Evolutionary conservation across 129 eudicot genomes (phyloP).

Genomic region (Pseudognaphalium luteoalbum): DNA sequence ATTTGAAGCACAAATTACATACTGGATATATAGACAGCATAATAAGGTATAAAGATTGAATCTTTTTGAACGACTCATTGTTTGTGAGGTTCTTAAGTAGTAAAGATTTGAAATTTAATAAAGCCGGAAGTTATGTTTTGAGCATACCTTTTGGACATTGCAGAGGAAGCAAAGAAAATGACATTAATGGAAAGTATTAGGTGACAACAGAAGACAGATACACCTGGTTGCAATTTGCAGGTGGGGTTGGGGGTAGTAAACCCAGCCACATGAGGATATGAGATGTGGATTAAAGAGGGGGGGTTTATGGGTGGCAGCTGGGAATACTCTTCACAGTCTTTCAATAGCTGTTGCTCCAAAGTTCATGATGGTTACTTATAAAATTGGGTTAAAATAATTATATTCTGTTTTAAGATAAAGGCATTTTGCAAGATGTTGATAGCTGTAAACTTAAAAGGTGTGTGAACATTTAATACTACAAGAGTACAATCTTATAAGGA

Average conservation of each 20-base stretch:
- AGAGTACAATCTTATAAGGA: too few relatives aligned
- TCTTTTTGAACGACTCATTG: constrained; percentile 33
- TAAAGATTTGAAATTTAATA: not conserved
- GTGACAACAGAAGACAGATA: constrained; percentile 27
- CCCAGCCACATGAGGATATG: constrained; percentile 28
- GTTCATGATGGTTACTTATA: not conserved
- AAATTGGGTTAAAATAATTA: not conserved
- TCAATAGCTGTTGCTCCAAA: constrained; percentile 12
- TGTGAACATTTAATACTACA: not conserved
- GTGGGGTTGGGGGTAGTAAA: constrained; percentile 15
- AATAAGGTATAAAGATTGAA: constrained; percentile 22
- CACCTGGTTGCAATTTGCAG: constrained; percentile 35
- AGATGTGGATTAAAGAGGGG: constrained; percentile 35
- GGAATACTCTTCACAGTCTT: constrained; percentile 22
- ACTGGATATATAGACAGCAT: constrained; percentile 26
- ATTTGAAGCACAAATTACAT: constrained; percentile 28
- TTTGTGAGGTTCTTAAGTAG: constrained; percentile 5
- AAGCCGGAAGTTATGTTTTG: not conserved
- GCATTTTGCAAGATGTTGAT: not conserved
- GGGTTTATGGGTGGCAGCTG: constrained; percentile 40
- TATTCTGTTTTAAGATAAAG: not conserved
- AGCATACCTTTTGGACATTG: constrained; percentile 30
- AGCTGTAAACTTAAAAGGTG: not conserved
- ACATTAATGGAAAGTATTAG: constrained; percentile 25
- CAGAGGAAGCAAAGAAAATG: constrained; percentile 24